Percentiles rank a stretch among this genome's conserved stretches.
Evolutionary conservation across 169 alveolate genomes (phyloP).

Genomic region (Eimeria tenella): DNA sequence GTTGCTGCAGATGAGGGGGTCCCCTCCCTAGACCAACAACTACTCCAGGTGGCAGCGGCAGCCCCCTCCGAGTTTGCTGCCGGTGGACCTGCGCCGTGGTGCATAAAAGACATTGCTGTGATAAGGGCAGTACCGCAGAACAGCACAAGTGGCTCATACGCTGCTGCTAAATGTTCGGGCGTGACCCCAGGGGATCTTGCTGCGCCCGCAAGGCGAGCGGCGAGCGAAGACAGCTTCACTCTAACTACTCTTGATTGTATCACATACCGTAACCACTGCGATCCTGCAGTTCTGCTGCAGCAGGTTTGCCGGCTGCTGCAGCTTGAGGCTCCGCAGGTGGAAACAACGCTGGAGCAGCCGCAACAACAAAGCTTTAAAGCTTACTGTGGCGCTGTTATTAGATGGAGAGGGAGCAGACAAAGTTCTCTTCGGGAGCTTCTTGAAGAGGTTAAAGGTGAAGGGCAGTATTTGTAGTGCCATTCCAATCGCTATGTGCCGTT

Average conservation of each 20-base stretch:
- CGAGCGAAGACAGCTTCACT: not conserved
- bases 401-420: slow-evolving; percentile 27
- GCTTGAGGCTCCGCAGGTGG: slow-evolving; percentile 55
- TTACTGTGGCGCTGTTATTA: not conserved
- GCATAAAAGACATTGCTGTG: not conserved
- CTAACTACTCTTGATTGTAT: slow-evolving; percentile 47
- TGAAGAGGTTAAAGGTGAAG: slow-evolving; percentile 8
- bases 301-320: slow-evolving; percentile 55
- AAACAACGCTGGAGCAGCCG: slow-evolving; percentile 32
- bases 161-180: not conserved
- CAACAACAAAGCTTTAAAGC: slow-evolving; percentile 13
- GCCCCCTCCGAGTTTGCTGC: not conserved
- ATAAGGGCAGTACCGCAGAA: not conserved
- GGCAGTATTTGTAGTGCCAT: not conserved
- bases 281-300: slow-evolving; percentile 49
- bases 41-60: not conserved
- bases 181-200: not conserved
- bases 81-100: not conserved
- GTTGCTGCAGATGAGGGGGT: not conserved
- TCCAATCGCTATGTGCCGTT: too few relatives aligned
- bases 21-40: not conserved
- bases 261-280: slow-evolving; percentile 19
- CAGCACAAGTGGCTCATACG: not conserved
- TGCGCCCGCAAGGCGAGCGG: not conserved
- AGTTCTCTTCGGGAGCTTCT: not conserved